Conservation (phyloP, 352 stramenopile species). For the Pythium rhizo-oryzae region DNA sequence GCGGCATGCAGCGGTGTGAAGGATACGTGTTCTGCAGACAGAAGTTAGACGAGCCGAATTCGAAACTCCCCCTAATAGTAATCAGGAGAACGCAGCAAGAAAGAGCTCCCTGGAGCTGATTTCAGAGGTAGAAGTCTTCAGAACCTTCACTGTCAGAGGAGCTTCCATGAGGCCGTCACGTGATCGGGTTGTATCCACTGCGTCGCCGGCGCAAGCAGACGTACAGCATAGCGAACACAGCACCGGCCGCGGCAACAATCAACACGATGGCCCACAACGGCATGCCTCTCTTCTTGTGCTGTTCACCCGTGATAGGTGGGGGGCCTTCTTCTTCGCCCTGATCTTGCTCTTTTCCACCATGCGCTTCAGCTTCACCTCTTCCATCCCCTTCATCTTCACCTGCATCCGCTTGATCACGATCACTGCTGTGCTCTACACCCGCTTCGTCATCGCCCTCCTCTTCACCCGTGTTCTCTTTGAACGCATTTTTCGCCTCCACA, state of each 20-base stretch:
- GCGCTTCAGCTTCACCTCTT: background rate
- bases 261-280: slow-evolving; percentile 42
- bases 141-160: background rate
- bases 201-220: slow-evolving; percentile 45
- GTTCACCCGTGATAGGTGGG: slow-evolving; percentile 19
- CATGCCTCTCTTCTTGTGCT: slow-evolving; percentile 24
- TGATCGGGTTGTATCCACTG: slow-evolving; percentile 53
- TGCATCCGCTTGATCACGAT: background rate
- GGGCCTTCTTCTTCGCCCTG: slow-evolving; percentile 32
- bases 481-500: slow-evolving; percentile 28
- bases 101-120: background rate
- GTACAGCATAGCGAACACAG: slow-evolving; percentile 45
- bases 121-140: slow-evolving; percentile 25
- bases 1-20: too few species aligned
- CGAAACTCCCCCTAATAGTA: background rate
- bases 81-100: background rate
- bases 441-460: slow-evolving; percentile 1
- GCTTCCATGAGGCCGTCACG: slow-evolving; percentile 17
- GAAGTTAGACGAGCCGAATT: background rate
- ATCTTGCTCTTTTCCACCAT: slow-evolving; percentile 21
- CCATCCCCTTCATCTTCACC: slow-evolving; percentile 1
- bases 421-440: background rate
- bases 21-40: background rate
- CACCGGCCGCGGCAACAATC: slow-evolving; percentile 45
- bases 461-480: background rate